Evolutionary conservation across 1,284 basidiomycete genomes (phyloP).

Genomic region (Ceratobasidium sp.): DNA sequence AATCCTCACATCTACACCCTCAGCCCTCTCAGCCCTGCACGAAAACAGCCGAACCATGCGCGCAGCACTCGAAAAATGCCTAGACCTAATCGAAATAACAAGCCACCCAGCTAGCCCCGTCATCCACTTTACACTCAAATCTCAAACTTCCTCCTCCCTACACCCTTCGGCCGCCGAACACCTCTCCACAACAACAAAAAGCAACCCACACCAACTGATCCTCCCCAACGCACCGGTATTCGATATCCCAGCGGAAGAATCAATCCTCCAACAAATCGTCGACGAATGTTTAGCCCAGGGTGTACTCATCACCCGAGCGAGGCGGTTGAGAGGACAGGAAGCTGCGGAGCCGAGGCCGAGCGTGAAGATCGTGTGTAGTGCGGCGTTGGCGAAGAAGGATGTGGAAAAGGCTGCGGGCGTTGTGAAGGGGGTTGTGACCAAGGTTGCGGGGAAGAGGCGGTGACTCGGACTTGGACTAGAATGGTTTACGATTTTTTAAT

Average conservation of each 20-base stretch:
- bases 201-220: slow-evolving; percentile 63
- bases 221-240: slow-evolving; percentile 64
- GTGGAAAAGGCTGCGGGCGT: slow-evolving; percentile 87
- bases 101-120: slow-evolving; percentile 89
- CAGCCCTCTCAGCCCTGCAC: slow-evolving; percentile 80
- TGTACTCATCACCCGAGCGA: slow-evolving; percentile 86
- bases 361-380: slow-evolving; percentile 85
- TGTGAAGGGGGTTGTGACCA: slow-evolving; percentile 81
- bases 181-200: slow-evolving; percentile 53
- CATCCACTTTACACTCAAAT: slow-evolving; percentile 84
- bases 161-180: slow-evolving; percentile 54
- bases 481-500: slow-evolving; percentile 16
- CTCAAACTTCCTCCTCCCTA: slow-evolving; percentile 48
- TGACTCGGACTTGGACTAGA: slow-evolving; percentile 25
- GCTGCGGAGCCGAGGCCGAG: slow-evolving; percentile 86
- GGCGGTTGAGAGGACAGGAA: slow-evolving; percentile 87
- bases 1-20: slow-evolving; percentile 80
- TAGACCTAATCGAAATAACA: slow-evolving; percentile 86
- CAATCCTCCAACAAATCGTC: slow-evolving; percentile 87
- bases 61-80: slow-evolving; percentile 77
- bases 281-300: slow-evolving; percentile 85
- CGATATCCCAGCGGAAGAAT: slow-evolving; percentile 81
- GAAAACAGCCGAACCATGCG: slow-evolving; percentile 87
- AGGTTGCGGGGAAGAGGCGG: slow-evolving; percentile 70
- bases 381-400: slow-evolving; percentile 89